Conservation (phyloP, 1,139 yeast genomes). For the Geotrichum fermentans region DNA sequence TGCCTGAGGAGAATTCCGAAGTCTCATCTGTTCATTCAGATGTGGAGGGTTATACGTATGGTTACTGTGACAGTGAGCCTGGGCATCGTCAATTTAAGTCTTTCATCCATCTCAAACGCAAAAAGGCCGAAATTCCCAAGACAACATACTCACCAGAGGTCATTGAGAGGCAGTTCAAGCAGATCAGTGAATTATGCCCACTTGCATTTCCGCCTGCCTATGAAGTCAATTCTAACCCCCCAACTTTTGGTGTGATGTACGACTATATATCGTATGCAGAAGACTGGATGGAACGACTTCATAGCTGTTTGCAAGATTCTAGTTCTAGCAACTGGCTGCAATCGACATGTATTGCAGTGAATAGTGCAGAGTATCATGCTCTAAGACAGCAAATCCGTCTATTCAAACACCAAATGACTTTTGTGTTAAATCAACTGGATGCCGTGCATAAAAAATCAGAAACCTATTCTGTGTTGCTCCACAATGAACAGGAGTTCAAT, state of each 20-base stretch:
- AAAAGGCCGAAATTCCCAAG: no score
- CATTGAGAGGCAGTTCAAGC: not conserved
- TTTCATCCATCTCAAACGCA: no score
- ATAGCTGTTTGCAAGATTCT: not conserved
- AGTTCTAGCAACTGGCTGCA: not conserved
- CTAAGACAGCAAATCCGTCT: constrained; percentile 1
- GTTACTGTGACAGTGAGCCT: no score
- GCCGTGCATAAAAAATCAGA: not conserved
- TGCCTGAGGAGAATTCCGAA: no score
- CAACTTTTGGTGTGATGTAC: not conserved
- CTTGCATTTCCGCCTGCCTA: constrained; percentile 2
- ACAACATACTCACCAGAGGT: not conserved
- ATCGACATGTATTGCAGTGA: not conserved
- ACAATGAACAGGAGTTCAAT: not conserved
- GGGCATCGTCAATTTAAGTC: no score
- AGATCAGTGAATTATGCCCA: not conserved
- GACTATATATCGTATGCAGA: constrained; percentile 1
- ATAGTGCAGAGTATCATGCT: not conserved
- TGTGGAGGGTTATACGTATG: no score
- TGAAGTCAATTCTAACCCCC: not conserved
- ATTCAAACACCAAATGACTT: not conserved
- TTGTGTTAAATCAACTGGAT: not conserved
- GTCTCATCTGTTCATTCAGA: no score
- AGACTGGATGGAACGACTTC: constrained; percentile 3
- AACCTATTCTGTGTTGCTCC: not conserved